These are phyloP conservation scores for Raphanus hybrid DNA, from an alignment of 441 rosid genomes.

Conservation along the genomic window DNA sequence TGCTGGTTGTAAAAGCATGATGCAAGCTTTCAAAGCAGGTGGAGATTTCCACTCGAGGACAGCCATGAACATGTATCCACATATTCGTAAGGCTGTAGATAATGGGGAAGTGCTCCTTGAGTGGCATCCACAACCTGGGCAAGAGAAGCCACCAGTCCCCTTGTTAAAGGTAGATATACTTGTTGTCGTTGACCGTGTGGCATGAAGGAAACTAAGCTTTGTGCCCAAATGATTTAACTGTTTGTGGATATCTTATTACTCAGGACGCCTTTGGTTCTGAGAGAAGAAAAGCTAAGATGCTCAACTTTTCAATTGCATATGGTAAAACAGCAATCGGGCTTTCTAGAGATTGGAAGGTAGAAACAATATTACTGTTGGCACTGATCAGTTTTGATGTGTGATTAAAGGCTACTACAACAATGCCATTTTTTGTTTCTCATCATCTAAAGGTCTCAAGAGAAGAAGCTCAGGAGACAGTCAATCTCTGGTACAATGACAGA, in stretches of 20 bases:
- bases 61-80: constrained; percentile 95
- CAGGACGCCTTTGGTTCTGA: constrained; percentile 94
- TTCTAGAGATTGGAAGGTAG: constrained; percentile 94
- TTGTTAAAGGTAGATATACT: constrained; percentile 66
- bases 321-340: constrained; percentile 95
- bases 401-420: constrained; percentile 20
- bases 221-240: constrained; percentile 12
- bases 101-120: constrained; percentile 79
- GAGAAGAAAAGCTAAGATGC: constrained; percentile 98
- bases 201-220: neutral
- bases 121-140: constrained; percentile 91
- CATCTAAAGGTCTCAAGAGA: constrained; percentile 71
- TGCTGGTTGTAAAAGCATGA: constrained; percentile 89
- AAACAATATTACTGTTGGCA: constrained; percentile 15
- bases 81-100: constrained; percentile 82
- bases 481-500: constrained; percentile 92
- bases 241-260: constrained; percentile 14
- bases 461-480: constrained; percentile 82
- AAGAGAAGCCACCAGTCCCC: constrained; percentile 93
- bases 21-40: constrained; percentile 94
- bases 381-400: constrained; percentile 19
- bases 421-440: constrained; percentile 8
- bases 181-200: neutral
- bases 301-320: constrained; percentile 95
- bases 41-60: constrained; percentile 99